Conservation (phyloP, 768 basidiomycete genomes). For the Tylopilus felleus region DNA sequence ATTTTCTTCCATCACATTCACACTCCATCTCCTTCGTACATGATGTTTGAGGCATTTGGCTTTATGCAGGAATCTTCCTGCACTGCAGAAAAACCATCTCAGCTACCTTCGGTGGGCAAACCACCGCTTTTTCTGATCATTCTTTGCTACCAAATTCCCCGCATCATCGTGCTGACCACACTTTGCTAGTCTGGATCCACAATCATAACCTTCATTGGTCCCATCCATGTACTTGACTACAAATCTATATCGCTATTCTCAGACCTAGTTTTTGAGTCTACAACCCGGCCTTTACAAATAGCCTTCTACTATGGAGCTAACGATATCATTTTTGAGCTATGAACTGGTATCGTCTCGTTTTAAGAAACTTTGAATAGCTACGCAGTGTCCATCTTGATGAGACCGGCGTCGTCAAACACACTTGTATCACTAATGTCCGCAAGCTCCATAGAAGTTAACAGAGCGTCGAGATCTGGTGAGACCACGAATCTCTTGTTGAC, state of each 20-base stretch:
- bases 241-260: background rate
- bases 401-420: conserved; percentile 40
- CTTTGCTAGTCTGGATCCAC: conserved; percentile 21
- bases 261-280: background rate
- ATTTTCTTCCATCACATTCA: conserved; percentile 11
- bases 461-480: conserved; percentile 76
- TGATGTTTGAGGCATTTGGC: conserved; percentile 97
- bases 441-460: conserved; percentile 63
- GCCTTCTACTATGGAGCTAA: background rate
- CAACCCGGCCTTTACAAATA: background rate
- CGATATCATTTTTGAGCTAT: background rate
- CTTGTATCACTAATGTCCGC: conserved; percentile 37
- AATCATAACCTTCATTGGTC: background rate
- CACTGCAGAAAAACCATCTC: conserved; percentile 83
- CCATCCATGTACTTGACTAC: background rate
- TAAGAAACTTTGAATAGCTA: background rate
- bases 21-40: conserved; percentile 35
- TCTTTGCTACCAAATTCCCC: background rate
- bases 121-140: conserved; percentile 47
- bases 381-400: conserved; percentile 52
- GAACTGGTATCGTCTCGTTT: background rate
- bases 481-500: conserved; percentile 81
- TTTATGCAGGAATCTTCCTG: conserved; percentile 67
- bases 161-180: conserved; percentile 8
- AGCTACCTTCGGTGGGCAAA: conserved; percentile 79